Percentiles rank a stretch among this genome's conserved stretches.
These are phyloP conservation scores for Thoreauomyces humboldtii DNA, from an alignment of 192 early-diverging fungal genomes.

Conservation along the genomic window DNA sequence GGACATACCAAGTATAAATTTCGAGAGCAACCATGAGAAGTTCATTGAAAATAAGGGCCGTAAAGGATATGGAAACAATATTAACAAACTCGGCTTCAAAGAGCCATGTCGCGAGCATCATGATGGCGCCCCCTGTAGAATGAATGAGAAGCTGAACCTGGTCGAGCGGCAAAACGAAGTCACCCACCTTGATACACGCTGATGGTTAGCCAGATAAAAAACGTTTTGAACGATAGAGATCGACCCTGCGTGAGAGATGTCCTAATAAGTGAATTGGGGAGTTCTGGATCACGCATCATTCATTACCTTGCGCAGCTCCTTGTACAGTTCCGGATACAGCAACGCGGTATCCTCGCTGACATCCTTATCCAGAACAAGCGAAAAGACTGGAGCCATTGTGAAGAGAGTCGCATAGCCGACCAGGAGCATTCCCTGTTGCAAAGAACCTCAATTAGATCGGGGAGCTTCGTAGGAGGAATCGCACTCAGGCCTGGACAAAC, in stretches of 20 bases:
- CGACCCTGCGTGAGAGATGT: conserved; percentile 56
- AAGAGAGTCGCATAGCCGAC: conserved; percentile 85
- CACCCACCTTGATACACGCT: conserved; percentile 85
- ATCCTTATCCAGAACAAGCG: conserved; percentile 88
- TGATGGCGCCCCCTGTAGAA: conserved; percentile 71
- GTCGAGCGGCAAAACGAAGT: no score
- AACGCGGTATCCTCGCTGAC: conserved; percentile 86
- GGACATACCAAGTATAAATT: conserved; percentile 79
- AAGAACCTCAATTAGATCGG: no score
- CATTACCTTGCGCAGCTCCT: conserved; percentile 80
- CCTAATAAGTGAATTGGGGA: neutral
- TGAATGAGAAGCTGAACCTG: neutral
- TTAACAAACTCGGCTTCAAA: conserved; percentile 96
- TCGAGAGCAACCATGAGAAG: conserved; percentile 94
- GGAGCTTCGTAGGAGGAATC: no score
- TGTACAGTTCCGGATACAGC: conserved; percentile 90
- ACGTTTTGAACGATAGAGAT: conserved; percentile 87
- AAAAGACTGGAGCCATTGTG: conserved; percentile 96
- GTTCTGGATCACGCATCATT: neutral
- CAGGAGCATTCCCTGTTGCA: conserved; percentile 7
- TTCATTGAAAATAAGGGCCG: conserved; percentile 90
- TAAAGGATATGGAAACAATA: conserved; percentile 94
- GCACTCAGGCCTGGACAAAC: no score
- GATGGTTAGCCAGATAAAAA: conserved; percentile 91
- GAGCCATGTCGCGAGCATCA: conserved; percentile 90